phyloP scores from a whole-genome alignment of 306 rosid genomes.

The apple (Malus domestica) region DNA sequence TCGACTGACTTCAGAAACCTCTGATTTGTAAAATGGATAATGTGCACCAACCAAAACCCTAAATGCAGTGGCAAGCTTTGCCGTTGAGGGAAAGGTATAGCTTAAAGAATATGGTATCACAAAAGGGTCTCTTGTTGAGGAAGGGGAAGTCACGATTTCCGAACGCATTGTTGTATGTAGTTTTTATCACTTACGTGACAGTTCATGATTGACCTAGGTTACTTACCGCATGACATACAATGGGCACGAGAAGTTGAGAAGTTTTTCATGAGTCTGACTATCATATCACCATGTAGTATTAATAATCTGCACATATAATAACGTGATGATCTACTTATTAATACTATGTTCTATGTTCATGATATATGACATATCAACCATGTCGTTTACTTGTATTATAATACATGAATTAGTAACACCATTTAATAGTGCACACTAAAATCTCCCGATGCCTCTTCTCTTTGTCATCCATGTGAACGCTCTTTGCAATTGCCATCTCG shows the following conservation, averaged over 20 bases:
- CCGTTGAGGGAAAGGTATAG: conserved; percentile 38
- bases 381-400: too few species aligned
- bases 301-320: too few species aligned
- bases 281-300: neutral
- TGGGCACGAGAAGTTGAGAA: neutral
- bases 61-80: conserved; percentile 22
- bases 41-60: conserved; percentile 18
- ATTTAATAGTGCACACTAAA: neutral
- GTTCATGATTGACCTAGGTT: neutral
- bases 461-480: neutral
- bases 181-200: too few species aligned
- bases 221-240: neutral
- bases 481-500: neutral
- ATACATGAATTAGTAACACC: too few species aligned
- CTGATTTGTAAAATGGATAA: neutral
- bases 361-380: too few species aligned
- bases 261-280: neutral
- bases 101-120: neutral
- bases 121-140: neutral
- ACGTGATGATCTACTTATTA: neutral
- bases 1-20: conserved; percentile 37
- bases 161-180: neutral
- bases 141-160: neutral
- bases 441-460: neutral
- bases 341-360: neutral